Conservation (phyloP, 495 filamentous ascomycete species). For the Aspergillus taichungensis region DNA sequence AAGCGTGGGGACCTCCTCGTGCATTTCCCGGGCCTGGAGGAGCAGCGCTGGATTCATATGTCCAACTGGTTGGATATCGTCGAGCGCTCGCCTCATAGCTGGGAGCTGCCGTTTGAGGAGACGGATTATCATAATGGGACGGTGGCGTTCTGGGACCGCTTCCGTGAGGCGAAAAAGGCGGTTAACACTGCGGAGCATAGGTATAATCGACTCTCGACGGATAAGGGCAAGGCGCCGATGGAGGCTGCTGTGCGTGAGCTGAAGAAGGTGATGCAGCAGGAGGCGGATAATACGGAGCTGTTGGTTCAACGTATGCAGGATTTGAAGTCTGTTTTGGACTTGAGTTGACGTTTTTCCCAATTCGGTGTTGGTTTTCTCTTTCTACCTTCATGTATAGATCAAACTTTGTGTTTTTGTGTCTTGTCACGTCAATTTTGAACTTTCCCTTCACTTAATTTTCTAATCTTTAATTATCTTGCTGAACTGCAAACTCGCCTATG, state of each 20-base stretch:
- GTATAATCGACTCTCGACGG: not conserved
- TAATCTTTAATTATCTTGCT: too few relatives aligned
- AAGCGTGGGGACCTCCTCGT: constrained; percentile 25
- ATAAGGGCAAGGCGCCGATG: not conserved
- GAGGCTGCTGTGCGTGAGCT: constrained; percentile 4
- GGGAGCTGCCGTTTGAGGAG: constrained; percentile 14
- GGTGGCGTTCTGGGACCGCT: constrained; percentile 6
- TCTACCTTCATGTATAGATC: too few relatives aligned
- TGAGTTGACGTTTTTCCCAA: too few relatives aligned
- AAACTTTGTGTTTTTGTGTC: too few relatives aligned
- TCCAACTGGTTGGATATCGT: constrained; percentile 17
- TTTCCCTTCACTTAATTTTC: too few relatives aligned
- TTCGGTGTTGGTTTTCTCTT: too few relatives aligned
- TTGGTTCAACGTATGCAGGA: constrained; percentile 10
- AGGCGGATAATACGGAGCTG: constrained; percentile 6
- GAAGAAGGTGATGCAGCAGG: constrained; percentile 4
- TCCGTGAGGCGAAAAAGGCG: constrained; percentile 3
- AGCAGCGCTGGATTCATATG: constrained; percentile 9
- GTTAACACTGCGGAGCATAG: not conserved
- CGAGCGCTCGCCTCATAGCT: constrained; percentile 10
- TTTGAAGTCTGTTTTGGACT: not conserved
- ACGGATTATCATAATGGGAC: constrained; percentile 8
- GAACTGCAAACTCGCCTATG: too few relatives aligned
- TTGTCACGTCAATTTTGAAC: too few relatives aligned
- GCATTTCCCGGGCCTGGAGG: constrained; percentile 21